Evolutionary conservation across 768 basidiomycete genomes (phyloP).

Genomic region (Trametes villosa): DNA sequence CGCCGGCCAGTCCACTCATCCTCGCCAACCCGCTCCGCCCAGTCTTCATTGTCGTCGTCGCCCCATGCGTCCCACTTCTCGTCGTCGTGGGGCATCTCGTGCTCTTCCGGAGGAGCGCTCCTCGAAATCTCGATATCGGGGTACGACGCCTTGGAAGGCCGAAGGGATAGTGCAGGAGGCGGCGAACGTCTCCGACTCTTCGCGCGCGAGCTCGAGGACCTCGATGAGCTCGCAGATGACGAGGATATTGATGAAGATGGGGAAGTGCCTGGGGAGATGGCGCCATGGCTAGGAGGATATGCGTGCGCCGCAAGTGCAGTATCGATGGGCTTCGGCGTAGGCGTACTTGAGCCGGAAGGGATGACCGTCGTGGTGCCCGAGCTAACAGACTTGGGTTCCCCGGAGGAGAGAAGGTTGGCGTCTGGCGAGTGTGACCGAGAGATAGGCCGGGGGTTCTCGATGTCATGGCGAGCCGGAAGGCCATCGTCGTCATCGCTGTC

Average conservation of each 20-base stretch:
- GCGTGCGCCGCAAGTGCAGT: slow-evolving; percentile 47
- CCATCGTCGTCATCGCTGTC: slow-evolving; percentile 48
- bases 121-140: slow-evolving; percentile 10
- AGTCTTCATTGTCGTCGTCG: slow-evolving; percentile 46
- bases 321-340: slow-evolving; percentile 31
- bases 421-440: slow-evolving; percentile 38
- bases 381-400: slow-evolving; percentile 45
- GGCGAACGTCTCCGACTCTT: slow-evolving; percentile 29
- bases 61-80: slow-evolving; percentile 53
- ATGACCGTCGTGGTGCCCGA: slow-evolving; percentile 38
- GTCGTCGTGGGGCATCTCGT: slow-evolving; percentile 17
- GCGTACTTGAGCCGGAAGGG: slow-evolving; percentile 33
- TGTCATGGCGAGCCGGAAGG: slow-evolving; percentile 38
- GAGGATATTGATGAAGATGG: slow-evolving; percentile 41
- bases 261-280: slow-evolving; percentile 36
- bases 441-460: slow-evolving; percentile 49
- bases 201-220: slow-evolving; percentile 31
- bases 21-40: slow-evolving; percentile 52
- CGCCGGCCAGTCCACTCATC: slow-evolving; percentile 52
- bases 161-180: slow-evolving; percentile 28
- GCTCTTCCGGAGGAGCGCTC: slow-evolving; percentile 12
- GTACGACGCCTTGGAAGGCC: slow-evolving; percentile 22
- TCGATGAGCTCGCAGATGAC: slow-evolving; percentile 38
- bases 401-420: slow-evolving; percentile 16
- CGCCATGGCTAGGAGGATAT: slow-evolving; percentile 64